Percentiles rank a stretch among this genome's conserved stretches.
Conservation (phyloP, 805 yeast genomes). For the Saccharomycopsis javanensis region DNA sequence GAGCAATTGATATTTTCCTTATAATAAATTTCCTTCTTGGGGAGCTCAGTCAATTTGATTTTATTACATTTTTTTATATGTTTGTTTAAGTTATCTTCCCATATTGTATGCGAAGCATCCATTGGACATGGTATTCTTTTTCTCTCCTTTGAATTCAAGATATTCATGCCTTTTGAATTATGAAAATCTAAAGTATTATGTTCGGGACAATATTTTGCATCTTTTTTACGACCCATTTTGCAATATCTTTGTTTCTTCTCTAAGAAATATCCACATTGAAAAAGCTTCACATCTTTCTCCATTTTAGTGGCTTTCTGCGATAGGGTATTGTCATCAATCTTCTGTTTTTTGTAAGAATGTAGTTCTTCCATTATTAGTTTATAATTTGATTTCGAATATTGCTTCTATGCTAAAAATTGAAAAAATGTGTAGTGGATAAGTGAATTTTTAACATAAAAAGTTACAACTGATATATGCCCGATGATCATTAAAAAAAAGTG, state of each 20-base stretch:
- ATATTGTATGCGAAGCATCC: slow-evolving; percentile 66
- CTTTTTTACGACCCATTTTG: slow-evolving; percentile 46
- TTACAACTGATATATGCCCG: background rate
- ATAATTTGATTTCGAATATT: background rate
- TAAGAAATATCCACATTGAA: slow-evolving; percentile 40
- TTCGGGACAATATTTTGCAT: slow-evolving; percentile 46
- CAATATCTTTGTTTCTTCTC: slow-evolving; percentile 47
- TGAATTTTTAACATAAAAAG: background rate
- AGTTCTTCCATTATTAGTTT: background rate
- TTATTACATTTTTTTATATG: slow-evolving; percentile 60
- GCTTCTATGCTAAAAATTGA: background rate
- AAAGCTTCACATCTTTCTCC: background rate
- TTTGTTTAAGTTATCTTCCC: slow-evolving; percentile 43
- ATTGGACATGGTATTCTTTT: slow-evolving; percentile 62
- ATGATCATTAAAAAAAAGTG: background rate
- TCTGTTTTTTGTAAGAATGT: background rate
- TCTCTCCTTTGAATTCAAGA: slow-evolving; percentile 13
- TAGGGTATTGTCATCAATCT: background rate
- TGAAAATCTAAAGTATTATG: slow-evolving; percentile 29
- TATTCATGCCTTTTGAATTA: slow-evolving; percentile 1
- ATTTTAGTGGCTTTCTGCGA: background rate
- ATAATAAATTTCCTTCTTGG: background rate
- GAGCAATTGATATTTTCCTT: background rate
- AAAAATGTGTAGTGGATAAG: background rate
- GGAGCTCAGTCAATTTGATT: slow-evolving; percentile 22